Evolutionary conservation across 2,329 filamentous ascomycete genomes (phyloP).

Genomic region (Coniochaeta prunicola): DNA sequence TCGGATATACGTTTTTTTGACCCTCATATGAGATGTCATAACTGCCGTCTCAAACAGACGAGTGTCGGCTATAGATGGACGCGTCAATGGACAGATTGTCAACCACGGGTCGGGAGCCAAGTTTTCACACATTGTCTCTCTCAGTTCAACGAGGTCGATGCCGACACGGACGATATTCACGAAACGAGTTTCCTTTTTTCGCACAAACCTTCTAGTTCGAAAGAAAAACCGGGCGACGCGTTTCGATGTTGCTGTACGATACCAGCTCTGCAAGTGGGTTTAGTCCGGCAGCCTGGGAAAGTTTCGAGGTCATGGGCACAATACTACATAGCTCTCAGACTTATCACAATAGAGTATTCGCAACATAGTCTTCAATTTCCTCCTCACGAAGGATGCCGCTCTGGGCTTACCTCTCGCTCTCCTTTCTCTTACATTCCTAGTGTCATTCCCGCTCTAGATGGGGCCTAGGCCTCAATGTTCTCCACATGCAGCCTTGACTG

Average conservation of each 20-base stretch:
- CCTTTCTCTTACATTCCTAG: neutral
- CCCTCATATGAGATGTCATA: neutral
- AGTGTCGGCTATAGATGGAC: neutral
- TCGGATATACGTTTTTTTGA: neutral
- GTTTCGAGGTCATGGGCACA: too few species aligned
- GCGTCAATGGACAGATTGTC: neutral
- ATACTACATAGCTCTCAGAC: neutral
- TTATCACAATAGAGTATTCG: neutral
- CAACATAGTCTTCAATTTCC: neutral
- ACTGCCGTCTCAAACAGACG: neutral
- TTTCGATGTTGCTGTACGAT: neutral
- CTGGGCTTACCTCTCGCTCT: neutral
- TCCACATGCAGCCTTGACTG: neutral
- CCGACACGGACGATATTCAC: neutral
- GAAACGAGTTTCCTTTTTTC: neutral
- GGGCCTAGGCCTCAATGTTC: neutral
- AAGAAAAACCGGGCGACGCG: neutral
- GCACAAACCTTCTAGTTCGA: neutral
- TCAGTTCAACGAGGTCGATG: neutral
- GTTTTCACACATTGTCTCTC: neutral
- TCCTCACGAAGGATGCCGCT: neutral
- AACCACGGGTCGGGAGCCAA: neutral
- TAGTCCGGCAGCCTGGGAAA: neutral
- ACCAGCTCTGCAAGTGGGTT: neutral
- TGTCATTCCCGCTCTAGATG: neutral